A percentile compares a stretch with the other conserved stretches of the same genome.
phyloP scores from a whole-genome alignment of 768 basidiomycete genomes.

The Tephrocybe sp. region DNA sequence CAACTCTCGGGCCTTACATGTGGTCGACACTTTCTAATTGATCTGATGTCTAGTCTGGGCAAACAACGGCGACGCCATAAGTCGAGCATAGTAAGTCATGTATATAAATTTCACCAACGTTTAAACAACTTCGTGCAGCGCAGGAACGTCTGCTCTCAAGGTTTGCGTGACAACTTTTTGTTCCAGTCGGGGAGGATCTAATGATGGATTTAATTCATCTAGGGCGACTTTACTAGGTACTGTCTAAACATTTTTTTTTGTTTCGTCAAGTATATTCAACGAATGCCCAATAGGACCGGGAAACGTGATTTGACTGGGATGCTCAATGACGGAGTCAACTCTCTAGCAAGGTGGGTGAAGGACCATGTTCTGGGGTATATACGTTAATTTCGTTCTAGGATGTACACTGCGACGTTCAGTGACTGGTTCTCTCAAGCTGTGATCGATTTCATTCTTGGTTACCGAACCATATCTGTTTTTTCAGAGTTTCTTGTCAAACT shows the following conservation, averaged over 20 bases:
- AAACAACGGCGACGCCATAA: conserved; percentile 96
- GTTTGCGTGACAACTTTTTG: conserved; percentile 34
- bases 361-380: background rate
- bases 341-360: conserved; percentile 63
- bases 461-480: conserved; percentile 84
- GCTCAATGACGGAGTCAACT: conserved; percentile 95
- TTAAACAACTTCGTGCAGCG: conserved; percentile 40
- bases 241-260: background rate
- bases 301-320: conserved; percentile 90
- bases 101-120: background rate
- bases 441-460: conserved; percentile 88
- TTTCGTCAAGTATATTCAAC: background rate
- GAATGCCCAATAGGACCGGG: conserved; percentile 64
- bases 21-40: background rate
- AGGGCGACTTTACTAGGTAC: conserved; percentile 89
- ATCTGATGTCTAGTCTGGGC: conserved; percentile 83
- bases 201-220: conserved; percentile 2
- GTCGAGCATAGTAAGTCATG: conserved; percentile 71
- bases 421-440: conserved; percentile 99
- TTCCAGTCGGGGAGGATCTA: background rate
- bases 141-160: conserved; percentile 96
- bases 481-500: conserved; percentile 90
- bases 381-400: conserved; percentile 36
- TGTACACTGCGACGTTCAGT: conserved; percentile 86
- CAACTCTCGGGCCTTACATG: background rate